Evolutionary conservation across 768 basidiomycete species (phyloP).

Genomic region (Serendipita sp.): DNA sequence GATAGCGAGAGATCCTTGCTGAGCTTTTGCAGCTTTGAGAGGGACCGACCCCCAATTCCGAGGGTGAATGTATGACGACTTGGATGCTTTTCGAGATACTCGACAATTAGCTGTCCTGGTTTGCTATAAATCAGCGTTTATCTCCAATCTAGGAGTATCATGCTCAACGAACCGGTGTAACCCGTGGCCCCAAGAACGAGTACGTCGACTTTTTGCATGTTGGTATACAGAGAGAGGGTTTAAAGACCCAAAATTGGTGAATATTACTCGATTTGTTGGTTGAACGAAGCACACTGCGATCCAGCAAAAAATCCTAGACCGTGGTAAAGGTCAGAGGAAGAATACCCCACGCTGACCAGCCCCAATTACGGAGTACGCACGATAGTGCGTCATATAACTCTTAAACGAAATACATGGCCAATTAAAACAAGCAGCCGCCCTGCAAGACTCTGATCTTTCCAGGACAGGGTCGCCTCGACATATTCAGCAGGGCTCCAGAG

Average conservation of each 20-base stretch:
- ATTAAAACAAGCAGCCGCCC: no score
- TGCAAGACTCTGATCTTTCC: no score
- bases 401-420: no score
- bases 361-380: no score
- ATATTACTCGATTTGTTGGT: no score
- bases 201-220: constrained; percentile 26
- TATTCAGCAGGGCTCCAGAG: no score
- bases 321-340: no score
- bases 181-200: constrained; percentile 55
- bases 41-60: constrained; percentile 53
- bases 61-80: constrained; percentile 45
- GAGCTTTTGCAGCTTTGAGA: constrained; percentile 39
- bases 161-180: constrained; percentile 19
- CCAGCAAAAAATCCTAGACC: no score
- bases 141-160: neutral
- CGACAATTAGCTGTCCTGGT: constrained; percentile 48
- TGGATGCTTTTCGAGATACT: constrained; percentile 51
- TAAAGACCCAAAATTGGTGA: neutral
- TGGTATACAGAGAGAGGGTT: neutral
- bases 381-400: no score
- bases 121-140: neutral
- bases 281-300: no score
- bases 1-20: constrained; percentile 31
- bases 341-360: no score
- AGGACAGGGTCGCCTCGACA: no score